A percentile compares a stretch with the other conserved stretches of the same genome.
Evolutionary conservation across 192 early-diverging fungal species (phyloP).

Genomic region (Spinellus fusiger): DNA sequence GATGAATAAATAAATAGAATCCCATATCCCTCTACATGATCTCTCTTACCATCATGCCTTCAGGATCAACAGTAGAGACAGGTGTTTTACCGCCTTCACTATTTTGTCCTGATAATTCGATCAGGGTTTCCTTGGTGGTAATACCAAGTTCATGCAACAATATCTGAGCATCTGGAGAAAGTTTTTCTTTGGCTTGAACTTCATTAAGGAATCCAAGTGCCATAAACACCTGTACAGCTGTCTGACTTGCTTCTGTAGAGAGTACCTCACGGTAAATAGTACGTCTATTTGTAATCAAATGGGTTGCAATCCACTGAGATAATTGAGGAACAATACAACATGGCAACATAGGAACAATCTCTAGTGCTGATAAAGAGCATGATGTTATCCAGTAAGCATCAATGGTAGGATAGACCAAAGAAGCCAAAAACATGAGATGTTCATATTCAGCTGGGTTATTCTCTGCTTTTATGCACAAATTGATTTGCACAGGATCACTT

Average conservation of each 20-base stretch:
- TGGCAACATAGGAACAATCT: conserved; percentile 28
- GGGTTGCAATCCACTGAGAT: conserved; percentile 35
- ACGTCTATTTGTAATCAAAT: conserved; percentile 30
- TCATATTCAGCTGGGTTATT: conserved; percentile 13
- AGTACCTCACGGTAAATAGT: conserved; percentile 35
- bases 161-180: conserved; percentile 30
- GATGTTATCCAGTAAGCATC: conserved; percentile 36
- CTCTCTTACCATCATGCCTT: conserved; percentile 30
- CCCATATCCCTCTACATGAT: background rate
- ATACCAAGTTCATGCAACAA: conserved; percentile 29
- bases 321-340: conserved; percentile 31
- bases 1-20: background rate
- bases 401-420: conserved; percentile 30
- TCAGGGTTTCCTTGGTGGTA: conserved; percentile 25
- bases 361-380: conserved; percentile 32
- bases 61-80: conserved; percentile 28
- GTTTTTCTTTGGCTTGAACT: conserved; percentile 20
- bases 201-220: conserved; percentile 26
- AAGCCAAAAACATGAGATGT: conserved; percentile 28
- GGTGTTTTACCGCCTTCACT: conserved; percentile 26
- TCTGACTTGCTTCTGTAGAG: conserved; percentile 29
- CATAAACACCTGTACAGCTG: conserved; percentile 29
- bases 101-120: conserved; percentile 32
- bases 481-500: background rate
- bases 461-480: conserved; percentile 8